Evolutionary conservation across 2,329 filamentous ascomycete genomes (phyloP).

Genomic region (Ophiostoma perfectum): DNA sequence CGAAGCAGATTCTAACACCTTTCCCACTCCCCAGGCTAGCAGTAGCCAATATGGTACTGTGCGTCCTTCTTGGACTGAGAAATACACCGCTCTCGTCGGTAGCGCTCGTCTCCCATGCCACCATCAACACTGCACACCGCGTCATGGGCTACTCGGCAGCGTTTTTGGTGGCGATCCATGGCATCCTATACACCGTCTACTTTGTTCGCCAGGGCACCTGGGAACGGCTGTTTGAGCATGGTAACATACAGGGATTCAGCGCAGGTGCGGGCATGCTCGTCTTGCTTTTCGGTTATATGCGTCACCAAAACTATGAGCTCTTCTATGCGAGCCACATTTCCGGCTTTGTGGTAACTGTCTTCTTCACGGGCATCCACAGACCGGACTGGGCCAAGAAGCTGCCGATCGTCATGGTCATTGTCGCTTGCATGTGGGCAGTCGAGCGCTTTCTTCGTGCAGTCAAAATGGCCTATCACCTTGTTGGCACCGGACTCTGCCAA

Average conservation of each 20-base stretch:
- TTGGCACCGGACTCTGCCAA: constrained; percentile 32
- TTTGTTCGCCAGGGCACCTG: constrained; percentile 29
- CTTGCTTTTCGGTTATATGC: constrained; percentile 30
- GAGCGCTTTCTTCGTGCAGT: constrained; percentile 41
- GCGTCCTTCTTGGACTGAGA: constrained; percentile 50
- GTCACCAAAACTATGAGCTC: constrained; percentile 41
- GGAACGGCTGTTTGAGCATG: constrained; percentile 29
- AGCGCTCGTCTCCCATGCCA: constrained; percentile 46
- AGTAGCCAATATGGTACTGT: constrained; percentile 42
- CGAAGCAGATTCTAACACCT: background rate
- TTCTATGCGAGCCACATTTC: constrained; percentile 44
- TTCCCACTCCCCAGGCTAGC: constrained; percentile 12
- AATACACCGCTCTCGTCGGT: constrained; percentile 52
- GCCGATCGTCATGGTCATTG: constrained; percentile 36
- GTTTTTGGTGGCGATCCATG: constrained; percentile 36
- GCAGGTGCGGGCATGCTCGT: constrained; percentile 37
- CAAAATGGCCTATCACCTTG: constrained; percentile 29
- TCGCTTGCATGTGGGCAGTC: constrained; percentile 40
- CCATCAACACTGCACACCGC: constrained; percentile 36
- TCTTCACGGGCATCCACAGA: constrained; percentile 41
- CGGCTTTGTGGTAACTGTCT: constrained; percentile 39
- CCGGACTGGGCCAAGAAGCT: constrained; percentile 37
- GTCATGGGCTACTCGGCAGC: constrained; percentile 41
- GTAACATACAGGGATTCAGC: constrained; percentile 36
- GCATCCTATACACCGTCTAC: constrained; percentile 32